Percentiles rank a stretch among this genome's conserved stretches.
These are phyloP conservation scores for Scedosporium minutisporum DNA, from an alignment of 2,329 filamentous ascomycete genomes.

Conservation along the genomic window DNA sequence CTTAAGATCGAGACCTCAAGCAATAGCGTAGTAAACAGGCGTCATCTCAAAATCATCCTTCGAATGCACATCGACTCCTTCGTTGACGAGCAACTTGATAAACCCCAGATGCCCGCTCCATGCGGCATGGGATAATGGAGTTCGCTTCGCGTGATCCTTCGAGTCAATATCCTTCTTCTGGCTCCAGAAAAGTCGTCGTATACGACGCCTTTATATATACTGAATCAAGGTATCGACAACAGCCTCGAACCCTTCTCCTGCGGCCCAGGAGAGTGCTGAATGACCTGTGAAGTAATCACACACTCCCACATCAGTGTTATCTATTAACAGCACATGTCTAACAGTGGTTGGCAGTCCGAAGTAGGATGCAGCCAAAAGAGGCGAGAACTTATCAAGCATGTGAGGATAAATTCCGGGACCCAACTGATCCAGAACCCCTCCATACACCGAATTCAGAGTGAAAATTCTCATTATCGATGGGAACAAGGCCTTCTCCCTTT, in stretches of 20 bases:
- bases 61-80: no score
- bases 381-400: neutral
- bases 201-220: neutral
- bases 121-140: neutral
- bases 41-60: no score
- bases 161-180: neutral
- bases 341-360: neutral
- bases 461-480: neutral
- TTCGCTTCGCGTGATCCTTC: neutral
- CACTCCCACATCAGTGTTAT: neutral
- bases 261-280: neutral
- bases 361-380: neutral
- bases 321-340: neutral
- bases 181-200: neutral
- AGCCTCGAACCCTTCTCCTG: neutral
- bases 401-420: neutral
- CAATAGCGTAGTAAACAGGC: no score
- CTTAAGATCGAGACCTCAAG: no score
- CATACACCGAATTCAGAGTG: neutral
- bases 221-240: constrained; percentile 2
- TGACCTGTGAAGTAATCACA: neutral
- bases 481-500: neutral
- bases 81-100: neutral
- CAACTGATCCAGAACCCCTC: neutral
- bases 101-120: neutral